Evolutionary conservation across 805 yeast species (phyloP).

Genomic region (Starmerella vitae): DNA sequence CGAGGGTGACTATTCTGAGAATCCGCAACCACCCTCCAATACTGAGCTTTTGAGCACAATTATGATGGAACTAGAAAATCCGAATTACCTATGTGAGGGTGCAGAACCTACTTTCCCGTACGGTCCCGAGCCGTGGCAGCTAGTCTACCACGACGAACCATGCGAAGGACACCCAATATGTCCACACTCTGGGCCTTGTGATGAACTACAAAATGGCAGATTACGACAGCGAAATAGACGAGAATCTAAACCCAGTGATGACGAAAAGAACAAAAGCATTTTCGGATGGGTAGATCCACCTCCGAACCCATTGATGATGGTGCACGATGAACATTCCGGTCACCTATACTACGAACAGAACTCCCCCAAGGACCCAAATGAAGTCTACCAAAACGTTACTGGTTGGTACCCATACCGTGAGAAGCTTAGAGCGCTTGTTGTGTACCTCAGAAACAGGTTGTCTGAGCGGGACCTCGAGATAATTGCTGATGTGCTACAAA

Average conservation of each 20-base stretch:
- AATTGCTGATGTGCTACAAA: slow-evolving; percentile 80
- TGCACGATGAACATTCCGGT: slow-evolving; percentile 6
- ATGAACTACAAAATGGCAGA: background rate
- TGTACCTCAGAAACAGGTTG: slow-evolving; percentile 60
- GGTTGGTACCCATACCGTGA: slow-evolving; percentile 80
- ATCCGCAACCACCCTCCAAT: too few species aligned
- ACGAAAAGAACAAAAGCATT: background rate
- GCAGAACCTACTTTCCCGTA: too few species aligned
- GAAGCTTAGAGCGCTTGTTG: slow-evolving; percentile 71
- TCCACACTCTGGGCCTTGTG: background rate
- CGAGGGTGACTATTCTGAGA: too few species aligned
- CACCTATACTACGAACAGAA: slow-evolving; percentile 2
- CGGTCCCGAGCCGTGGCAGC: too few species aligned
- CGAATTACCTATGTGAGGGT: too few species aligned
- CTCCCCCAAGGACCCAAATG: slow-evolving; percentile 16
- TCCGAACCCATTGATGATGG: slow-evolving; percentile 4
- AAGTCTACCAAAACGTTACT: slow-evolving; percentile 53
- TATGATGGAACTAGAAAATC: too few species aligned
- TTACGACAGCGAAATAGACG: too few species aligned
- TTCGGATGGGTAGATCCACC: slow-evolving; percentile 6
- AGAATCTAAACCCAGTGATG: background rate
- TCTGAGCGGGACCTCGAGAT: slow-evolving; percentile 54
- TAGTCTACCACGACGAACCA: too few species aligned
- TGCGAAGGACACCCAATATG: too few species aligned
- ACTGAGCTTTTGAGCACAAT: too few species aligned